phyloP scores from a whole-genome alignment of 495 filamentous ascomycete species.

The Hypoxylon lienhwacheense region DNA sequence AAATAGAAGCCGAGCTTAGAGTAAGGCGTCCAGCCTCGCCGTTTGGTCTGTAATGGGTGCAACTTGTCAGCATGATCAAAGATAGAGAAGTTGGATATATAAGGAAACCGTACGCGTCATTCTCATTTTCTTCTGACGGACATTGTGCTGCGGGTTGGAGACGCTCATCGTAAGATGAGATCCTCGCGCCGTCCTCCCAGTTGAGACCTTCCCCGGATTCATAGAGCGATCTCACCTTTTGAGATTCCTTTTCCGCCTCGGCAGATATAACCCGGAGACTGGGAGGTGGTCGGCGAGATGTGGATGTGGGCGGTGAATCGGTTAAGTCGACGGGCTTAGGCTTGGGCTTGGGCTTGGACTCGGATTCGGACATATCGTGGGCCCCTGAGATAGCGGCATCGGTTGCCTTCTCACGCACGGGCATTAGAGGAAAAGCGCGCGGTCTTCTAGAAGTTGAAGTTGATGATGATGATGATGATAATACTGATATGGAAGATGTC shows the following conservation, averaged over 20 bases:
- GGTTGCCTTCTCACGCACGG: constrained; percentile 24
- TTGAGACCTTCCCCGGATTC: constrained; percentile 67
- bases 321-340: constrained; percentile 28
- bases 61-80: constrained; percentile 40
- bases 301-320: constrained; percentile 27
- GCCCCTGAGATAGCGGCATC: constrained; percentile 12
- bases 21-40: constrained; percentile 33
- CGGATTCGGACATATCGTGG: too few relatives aligned
- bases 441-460: constrained; percentile 8
- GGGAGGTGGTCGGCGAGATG: constrained; percentile 37
- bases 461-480: constrained; percentile 1
- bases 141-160: constrained; percentile 53
- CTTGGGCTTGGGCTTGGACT: too few relatives aligned
- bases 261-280: constrained; percentile 65
- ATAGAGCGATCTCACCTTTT: constrained; percentile 91
- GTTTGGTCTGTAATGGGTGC: constrained; percentile 25
- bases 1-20: constrained; percentile 45
- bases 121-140: constrained; percentile 53
- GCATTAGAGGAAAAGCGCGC: constrained; percentile 35
- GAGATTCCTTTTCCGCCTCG: constrained; percentile 82
- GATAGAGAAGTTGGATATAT: constrained; percentile 36
- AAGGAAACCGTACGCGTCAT: constrained; percentile 57
- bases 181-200: constrained; percentile 59
- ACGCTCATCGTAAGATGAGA: constrained; percentile 45
- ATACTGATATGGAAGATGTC: too few relatives aligned